Base-by-base conservation (phyloP, 2,329 filamentous ascomycete species). In the Sporothrix pallida region DNA sequence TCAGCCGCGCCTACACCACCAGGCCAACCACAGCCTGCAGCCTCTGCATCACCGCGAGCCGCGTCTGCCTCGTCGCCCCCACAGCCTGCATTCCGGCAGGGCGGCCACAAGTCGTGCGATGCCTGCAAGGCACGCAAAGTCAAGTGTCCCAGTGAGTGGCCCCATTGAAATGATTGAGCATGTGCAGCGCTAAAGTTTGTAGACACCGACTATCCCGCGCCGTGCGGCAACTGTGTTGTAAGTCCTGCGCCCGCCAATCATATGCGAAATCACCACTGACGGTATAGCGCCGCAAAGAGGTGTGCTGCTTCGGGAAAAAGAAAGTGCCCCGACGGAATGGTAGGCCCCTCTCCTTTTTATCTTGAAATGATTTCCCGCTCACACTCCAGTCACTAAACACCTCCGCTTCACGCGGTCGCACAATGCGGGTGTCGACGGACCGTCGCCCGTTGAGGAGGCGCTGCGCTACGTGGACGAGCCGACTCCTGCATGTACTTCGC, bases 51-150 rank as follows among this genome's bases (percentile, higher is more conserved):
- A 5, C 7, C 31, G 2, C n/a, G n/a, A n/a, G n/a, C n/a, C n/a
- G n/a, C n/a, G n/a, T 2, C 31, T 37, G 31, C 31, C 37, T 20
- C 63, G 0, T 17, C 67, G 12, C 10, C 63, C 56, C 50, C 31
- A 37, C 52, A 52, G 12, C 56, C 72, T 15, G 42, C 42, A 44
- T 74, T 75, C 37, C 54, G 74, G 52, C 54, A 23, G 5, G 76
- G 68, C 13, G 69, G 67, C n/a, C 77, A 77, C 73, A 81, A 79
- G 74, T 80, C 81, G 6, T 84, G 82, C 76, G 81, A 83, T 76
- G 77, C 79, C 56, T 84, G 82, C 77, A 83, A 83, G 75, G 73
- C 77, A n/a, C 81, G 82, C 56, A 84, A 84, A 75, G 82, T 83
- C 23, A 81, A 82, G 70, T 84, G 82, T 75, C 78, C 79, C 23